Conservation (phyloP, 495 filamentous ascomycete species). For the Sphaerosporella brunnea region DNA sequence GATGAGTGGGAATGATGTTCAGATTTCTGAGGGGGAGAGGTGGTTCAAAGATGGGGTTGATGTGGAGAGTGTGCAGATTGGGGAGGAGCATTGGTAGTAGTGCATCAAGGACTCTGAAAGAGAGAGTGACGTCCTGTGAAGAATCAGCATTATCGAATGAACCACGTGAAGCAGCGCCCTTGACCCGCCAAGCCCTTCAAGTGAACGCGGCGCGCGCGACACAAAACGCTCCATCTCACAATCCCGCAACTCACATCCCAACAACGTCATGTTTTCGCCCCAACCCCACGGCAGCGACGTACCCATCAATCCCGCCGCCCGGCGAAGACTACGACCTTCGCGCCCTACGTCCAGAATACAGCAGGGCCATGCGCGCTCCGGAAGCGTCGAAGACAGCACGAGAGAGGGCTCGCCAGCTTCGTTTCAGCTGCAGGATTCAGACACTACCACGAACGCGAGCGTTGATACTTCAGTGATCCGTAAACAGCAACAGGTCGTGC, state of each 20-base stretch:
- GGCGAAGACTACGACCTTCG: slow-evolving; percentile 1
- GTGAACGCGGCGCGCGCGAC: no score
- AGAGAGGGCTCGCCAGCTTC: not conserved
- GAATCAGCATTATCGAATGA: no score
- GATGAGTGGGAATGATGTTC: slow-evolving; percentile 85
- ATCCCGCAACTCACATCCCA: not conserved
- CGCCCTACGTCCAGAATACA: slow-evolving; percentile 24
- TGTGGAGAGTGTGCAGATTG: slow-evolving; percentile 54
- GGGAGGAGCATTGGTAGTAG: slow-evolving; percentile 65
- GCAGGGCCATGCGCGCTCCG: slow-evolving; percentile 31
- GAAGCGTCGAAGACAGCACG: slow-evolving; percentile 9
- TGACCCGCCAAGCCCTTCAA: no score
- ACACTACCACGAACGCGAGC: not conserved
- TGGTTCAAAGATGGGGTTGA: slow-evolving; percentile 58
- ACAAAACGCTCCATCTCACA: no score
- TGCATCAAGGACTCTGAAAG: no score
- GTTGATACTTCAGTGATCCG: not conserved
- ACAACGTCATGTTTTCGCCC: slow-evolving; percentile 16
- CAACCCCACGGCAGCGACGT: slow-evolving; percentile 11
- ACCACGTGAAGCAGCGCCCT: no score
- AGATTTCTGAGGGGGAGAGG: slow-evolving; percentile 43
- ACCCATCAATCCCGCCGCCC: slow-evolving; percentile 2
- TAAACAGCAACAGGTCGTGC: not conserved
- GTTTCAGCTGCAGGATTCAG: not conserved
- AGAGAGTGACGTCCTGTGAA: no score